These are phyloP conservation scores for Podospora pseudoanserina DNA, from an alignment of 495 filamentous ascomycete species.

Conservation along the genomic window DNA sequence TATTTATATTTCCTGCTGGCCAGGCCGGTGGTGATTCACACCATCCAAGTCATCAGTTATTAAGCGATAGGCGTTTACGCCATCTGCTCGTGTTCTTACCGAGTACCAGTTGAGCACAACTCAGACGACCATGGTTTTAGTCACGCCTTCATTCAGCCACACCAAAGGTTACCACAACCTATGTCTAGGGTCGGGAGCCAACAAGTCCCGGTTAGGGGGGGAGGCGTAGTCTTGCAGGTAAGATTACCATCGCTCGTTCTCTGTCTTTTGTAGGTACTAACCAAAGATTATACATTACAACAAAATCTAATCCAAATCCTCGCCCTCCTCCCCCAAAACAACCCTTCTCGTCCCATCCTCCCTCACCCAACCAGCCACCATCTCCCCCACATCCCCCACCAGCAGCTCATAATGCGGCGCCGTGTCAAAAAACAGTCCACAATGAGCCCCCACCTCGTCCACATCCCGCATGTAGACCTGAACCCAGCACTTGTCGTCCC, in stretches of 20 bases:
- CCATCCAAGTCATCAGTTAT: too few species aligned
- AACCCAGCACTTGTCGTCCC: constrained; percentile 66
- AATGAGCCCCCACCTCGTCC: constrained; percentile 83
- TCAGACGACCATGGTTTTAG: too few species aligned
- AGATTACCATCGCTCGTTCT: neutral
- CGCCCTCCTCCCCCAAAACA: constrained; percentile 21
- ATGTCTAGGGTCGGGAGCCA: neutral
- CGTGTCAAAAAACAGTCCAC: constrained; percentile 69
- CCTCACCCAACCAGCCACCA: constrained; percentile 70
- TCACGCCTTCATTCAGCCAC: too few species aligned
- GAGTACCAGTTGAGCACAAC: too few species aligned
- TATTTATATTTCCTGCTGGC: too few species aligned
- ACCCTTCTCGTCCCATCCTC: constrained; percentile 46
- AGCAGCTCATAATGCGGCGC: constrained; percentile 68
- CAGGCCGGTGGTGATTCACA: too few species aligned
- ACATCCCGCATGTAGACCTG: constrained; percentile 74
- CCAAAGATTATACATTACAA: too few species aligned
- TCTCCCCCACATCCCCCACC: constrained; percentile 67
- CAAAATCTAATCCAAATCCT: neutral
- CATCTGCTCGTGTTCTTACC: too few species aligned
- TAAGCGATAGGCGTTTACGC: too few species aligned
- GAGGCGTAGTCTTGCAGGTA: neutral
- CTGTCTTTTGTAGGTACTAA: too few species aligned
- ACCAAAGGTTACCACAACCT: too few species aligned
- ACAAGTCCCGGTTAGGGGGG: neutral